Evolutionary conservation across 2,329 filamentous ascomycete genomes (phyloP).

Genomic region (Fusarium newnesense): DNA sequence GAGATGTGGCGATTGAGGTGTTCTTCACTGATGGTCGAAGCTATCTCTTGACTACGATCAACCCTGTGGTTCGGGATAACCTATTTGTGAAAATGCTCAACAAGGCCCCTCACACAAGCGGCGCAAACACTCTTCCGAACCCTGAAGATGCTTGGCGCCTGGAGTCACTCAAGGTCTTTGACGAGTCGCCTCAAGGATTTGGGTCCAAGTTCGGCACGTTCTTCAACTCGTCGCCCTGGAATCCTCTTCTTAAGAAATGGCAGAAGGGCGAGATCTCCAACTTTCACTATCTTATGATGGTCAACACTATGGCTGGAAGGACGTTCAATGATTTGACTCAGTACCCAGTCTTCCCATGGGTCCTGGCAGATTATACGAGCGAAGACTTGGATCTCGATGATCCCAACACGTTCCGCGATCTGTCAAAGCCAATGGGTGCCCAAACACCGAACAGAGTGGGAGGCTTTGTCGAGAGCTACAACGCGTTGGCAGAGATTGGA

Average conservation of each 20-base stretch:
- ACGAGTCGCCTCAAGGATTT: constrained; percentile 70
- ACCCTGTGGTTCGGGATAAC: constrained; percentile 78
- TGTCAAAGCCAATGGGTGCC: constrained; percentile 96
- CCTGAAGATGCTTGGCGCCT: constrained; percentile 93
- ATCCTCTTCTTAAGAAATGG: constrained; percentile 90
- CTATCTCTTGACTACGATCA: constrained; percentile 89
- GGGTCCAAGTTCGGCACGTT: constrained; percentile 92
- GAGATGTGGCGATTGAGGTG: constrained; percentile 94
- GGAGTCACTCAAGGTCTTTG: constrained; percentile 78
- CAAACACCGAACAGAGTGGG: constrained; percentile 80
- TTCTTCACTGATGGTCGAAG: constrained; percentile 98
- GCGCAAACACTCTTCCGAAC: constrained; percentile 74
- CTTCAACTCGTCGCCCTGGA: constrained; percentile 84
- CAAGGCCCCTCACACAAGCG: constrained; percentile 83
- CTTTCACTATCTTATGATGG: constrained; percentile 98
- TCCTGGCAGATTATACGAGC: constrained; percentile 94
- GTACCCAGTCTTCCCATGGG: constrained; percentile 98
- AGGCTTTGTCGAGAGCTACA: constrained; percentile 86
- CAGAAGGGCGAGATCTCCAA: constrained; percentile 95
- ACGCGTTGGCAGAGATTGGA: constrained; percentile 89
- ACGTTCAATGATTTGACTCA: constrained; percentile 99
- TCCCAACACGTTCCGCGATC: constrained; percentile 85
- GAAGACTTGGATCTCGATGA: constrained; percentile 89
- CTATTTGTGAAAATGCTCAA: constrained; percentile 79
- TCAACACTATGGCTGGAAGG: constrained; percentile 96